Evolutionary conservation across 2,329 filamentous ascomycete species (phyloP), one percentile per base, ranked within the genome.

Genomic region (Verticillium alfalfae): DNA sequence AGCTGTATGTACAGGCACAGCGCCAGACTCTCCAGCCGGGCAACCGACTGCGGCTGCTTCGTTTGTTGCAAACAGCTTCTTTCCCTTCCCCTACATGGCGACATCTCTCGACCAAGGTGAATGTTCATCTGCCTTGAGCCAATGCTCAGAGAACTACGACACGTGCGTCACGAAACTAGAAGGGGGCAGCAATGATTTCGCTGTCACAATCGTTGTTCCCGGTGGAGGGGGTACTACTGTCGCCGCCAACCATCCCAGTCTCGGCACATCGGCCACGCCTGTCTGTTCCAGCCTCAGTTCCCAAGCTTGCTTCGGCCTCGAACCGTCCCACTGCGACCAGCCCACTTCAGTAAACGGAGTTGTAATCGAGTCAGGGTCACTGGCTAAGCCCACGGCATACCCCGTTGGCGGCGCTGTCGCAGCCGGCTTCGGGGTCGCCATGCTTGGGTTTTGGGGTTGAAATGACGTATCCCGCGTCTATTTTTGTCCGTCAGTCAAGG

Each of bases 81-180:
- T 87, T 70, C 79, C 82, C 12, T 88, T 87, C 70, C 85, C 85
- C 1, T 83, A 84, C 67, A 78, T 86, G 59, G 73, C 77, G 56
- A 85, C 81, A 1, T 78, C 78, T 13, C 86, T 84, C 64, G 80
- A 86, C 66, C 70, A 73, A 18, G 81, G 74, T 15, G 79, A 79
- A 6, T 88, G 85, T 68, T 78, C 78, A 3, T 76, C 80, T 0
- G 85, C 84, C 16, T 73, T 81, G 57, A 73, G 70, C 49, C 78
- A 79, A 61, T 88, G 85, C 71, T 78, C 78, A 55, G 69, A 72
- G 26, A 86, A 87, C 69, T 85, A 83, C 69, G 73, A 78, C 16
- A 76, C 76, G 4, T 88, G 85, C 68, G 79, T 85, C 6, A 73
- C 76, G 12, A 78, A 78, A 58, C 75, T 88, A 13, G 75, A 75